Base-by-base conservation (phyloP, 345 rosid genomes). In the Linum trigynum region DNA sequence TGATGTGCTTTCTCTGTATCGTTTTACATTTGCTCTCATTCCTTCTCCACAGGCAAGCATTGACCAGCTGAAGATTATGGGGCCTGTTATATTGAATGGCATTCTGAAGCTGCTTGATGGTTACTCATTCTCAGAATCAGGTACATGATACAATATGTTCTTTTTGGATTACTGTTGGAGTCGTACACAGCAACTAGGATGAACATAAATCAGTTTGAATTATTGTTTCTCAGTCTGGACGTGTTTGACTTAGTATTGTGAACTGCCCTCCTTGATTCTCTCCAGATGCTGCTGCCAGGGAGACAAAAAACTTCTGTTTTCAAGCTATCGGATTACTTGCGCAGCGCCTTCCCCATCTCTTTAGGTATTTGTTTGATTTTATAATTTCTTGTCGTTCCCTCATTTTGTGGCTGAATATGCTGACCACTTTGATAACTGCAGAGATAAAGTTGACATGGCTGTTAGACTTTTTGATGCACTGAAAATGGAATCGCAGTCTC, bases 251-350 rank as follows among this genome's bases (percentile, higher is more conserved):
- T 10, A 57, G 0, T 57, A 16, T 36, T 57, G 7, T 69, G 35
- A 65, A 56, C 43, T 59, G 38, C 66, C 43, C 67, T 48, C 58
- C 42, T 72, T 72, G 50, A 36, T 42, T 57, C 61, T n/a, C 55
- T 63, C 38, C 81, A 92, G 97, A 87, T 85, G 65, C 82, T 59
- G 74, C 77, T 72, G 81, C 86, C 64, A 82, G 86, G 82, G 94
- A 90, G 59, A 89, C 85, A 71, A 87, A 82, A 72, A 78, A 75
- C 51, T 90, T 87, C 78, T 84, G 86, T 78, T 92, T 86, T 72
- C 97, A 92, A 85, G 88, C 97, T 68, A 85, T 92, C 62, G 98
- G 98, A 67, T 79, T 92, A 74, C 83, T 92, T 74, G 91, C 91
- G 38, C 90, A 87, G 71, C 91, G 98, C 12, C 78, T 84, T 61